A percentile compares a stretch with the other conserved stretches of the same genome.
Evolutionary conservation across 306 rosid genomes (phyloP).

Genomic region (Citrullus colocynthis): DNA sequence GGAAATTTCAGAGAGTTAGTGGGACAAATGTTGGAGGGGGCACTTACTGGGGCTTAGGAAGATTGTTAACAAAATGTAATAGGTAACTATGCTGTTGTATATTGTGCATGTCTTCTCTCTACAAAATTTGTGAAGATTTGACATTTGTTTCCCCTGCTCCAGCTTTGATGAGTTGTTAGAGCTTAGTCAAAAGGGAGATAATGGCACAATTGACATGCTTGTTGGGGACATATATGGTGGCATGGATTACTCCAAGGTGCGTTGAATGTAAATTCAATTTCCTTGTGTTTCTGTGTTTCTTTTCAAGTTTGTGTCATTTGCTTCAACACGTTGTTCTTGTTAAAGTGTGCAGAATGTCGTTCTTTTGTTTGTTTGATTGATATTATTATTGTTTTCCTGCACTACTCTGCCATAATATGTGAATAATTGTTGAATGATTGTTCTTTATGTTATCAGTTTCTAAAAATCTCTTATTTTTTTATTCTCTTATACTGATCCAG

Average conservation of each 20-base stretch:
- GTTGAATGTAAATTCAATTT: constrained; percentile 9
- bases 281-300: background rate
- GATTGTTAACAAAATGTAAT: constrained; percentile 88
- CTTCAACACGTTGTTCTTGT: background rate
- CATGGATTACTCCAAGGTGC: constrained; percentile 89
- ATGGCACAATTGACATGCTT: constrained; percentile 89
- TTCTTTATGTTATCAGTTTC: background rate
- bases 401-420: background rate
- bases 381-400: background rate
- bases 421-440: background rate
- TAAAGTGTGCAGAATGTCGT: background rate
- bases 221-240: constrained; percentile 99
- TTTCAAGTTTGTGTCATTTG: background rate
- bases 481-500: constrained; percentile 27
- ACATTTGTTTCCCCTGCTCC: constrained; percentile 20
- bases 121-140: constrained; percentile 12
- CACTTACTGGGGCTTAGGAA: constrained; percentile 98
- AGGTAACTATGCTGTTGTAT: constrained; percentile 34
- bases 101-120: constrained; percentile 8
- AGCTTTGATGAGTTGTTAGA: constrained; percentile 97
- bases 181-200: constrained; percentile 94
- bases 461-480: background rate
- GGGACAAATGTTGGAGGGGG: constrained; percentile 99
- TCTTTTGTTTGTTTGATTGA: background rate
- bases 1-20: constrained; percentile 86